phyloP scores from a whole-genome alignment of 1,284 basidiomycete genomes.

The Anthracocystis walkeri region DNA sequence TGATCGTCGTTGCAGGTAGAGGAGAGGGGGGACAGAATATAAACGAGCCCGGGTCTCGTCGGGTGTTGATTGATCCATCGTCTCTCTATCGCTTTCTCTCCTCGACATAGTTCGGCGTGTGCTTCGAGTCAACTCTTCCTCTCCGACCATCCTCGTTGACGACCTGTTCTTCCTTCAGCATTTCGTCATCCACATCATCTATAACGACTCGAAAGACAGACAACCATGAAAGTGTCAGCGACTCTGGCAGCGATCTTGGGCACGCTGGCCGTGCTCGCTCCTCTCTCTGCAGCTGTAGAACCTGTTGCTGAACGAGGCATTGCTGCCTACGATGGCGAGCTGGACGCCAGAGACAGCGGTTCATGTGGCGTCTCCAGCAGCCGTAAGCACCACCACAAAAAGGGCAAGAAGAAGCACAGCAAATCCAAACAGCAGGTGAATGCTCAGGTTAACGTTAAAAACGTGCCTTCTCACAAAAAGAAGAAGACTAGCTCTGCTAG shows the following conservation, averaged over 20 bases:
- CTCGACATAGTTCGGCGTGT: background rate
- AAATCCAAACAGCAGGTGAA: background rate
- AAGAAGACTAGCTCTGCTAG: slow-evolving; percentile 18
- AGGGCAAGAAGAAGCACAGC: slow-evolving; percentile 18
- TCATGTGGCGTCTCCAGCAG: background rate
- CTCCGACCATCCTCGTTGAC: background rate
- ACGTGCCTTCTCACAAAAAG: background rate
- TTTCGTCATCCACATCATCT: background rate
- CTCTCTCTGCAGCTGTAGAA: slow-evolving; percentile 9
- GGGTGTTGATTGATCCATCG: too few species aligned
- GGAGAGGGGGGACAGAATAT: too few species aligned
- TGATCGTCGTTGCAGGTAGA: slow-evolving; percentile 6
- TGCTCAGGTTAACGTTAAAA: background rate
- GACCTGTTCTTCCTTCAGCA: background rate
- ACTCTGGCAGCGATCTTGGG: slow-evolving; percentile 17
- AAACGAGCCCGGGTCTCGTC: too few species aligned
- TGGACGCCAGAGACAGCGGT: background rate
- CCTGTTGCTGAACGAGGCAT: background rate
- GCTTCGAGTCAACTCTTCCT: background rate
- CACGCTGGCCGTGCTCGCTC: slow-evolving; percentile 27
- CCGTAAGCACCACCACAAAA: slow-evolving; percentile 30
- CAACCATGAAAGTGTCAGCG: slow-evolving; percentile 20
- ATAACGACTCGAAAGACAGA: too few species aligned
- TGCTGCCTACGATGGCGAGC: slow-evolving; percentile 3
- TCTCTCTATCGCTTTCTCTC: background rate